Evolutionary conservation across 2,329 filamentous ascomycete species (phyloP).

Genomic region (Hypoxylon sp.): DNA sequence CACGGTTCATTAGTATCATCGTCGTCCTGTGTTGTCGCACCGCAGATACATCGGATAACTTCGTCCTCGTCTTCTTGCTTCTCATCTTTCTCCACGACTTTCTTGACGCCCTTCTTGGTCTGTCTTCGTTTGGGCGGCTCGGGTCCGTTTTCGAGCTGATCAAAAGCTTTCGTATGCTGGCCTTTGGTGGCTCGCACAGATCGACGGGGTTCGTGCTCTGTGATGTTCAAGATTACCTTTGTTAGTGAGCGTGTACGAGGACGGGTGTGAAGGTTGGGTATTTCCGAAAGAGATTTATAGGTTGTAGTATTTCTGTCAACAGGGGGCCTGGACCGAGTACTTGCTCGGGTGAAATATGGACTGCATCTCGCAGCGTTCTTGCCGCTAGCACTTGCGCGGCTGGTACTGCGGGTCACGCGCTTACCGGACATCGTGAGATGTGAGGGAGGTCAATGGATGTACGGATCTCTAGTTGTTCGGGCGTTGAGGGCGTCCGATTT

Average conservation of each 20-base stretch:
- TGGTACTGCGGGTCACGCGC: conserved; percentile 41
- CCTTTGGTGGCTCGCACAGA: conserved; percentile 97
- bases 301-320: neutral
- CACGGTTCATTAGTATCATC: conserved; percentile 88
- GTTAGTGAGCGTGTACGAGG: conserved; percentile 46
- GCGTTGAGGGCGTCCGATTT: conserved; percentile 41
- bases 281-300: neutral
- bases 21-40: conserved; percentile 86
- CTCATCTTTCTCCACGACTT: conserved; percentile 69
- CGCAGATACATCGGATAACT: conserved; percentile 93
- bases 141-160: conserved; percentile 75
- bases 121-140: conserved; percentile 69
- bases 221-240: conserved; percentile 45
- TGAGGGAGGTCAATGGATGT: neutral
- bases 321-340: neutral
- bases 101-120: conserved; percentile 63
- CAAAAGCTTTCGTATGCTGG: conserved; percentile 90
- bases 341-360: conserved; percentile 8
- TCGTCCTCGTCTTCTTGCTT: conserved; percentile 74
- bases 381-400: conserved; percentile 24
- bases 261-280: neutral
- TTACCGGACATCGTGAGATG: conserved; percentile 55
- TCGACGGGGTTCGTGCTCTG: conserved; percentile 83
- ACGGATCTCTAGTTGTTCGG: conserved; percentile 36
- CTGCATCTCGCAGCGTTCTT: conserved; percentile 26